These are phyloP conservation scores for Begonia loranthoides DNA, from an alignment of 306 rosid species.

Conservation along the genomic window DNA sequence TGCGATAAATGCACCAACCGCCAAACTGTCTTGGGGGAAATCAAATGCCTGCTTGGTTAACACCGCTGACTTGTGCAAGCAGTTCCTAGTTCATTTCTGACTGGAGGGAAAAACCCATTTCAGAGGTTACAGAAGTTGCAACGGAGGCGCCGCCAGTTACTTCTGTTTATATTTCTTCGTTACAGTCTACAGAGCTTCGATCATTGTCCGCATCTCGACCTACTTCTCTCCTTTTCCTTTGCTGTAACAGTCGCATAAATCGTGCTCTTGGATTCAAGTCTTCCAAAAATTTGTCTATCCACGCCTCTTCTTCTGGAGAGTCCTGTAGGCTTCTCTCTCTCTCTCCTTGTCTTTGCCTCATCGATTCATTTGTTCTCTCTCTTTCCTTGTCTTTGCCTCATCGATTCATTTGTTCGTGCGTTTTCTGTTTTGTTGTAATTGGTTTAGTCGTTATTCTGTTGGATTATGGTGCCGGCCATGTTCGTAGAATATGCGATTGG, in stretches of 20 bases:
- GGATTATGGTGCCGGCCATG: slow-evolving; percentile 93
- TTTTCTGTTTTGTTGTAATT: neutral
- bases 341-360: neutral
- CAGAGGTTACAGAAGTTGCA: neutral
- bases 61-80: too few relatives aligned
- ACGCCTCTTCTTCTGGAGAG: slow-evolving; percentile 48
- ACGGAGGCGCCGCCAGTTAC: slow-evolving; percentile 71
- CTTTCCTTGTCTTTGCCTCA: too few relatives aligned
- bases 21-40: too few relatives aligned
- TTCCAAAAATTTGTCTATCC: slow-evolving; percentile 40
- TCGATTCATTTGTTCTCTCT: neutral
- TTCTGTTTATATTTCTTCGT: slow-evolving; percentile 12
- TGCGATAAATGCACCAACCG: too few relatives aligned
- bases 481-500: slow-evolving; percentile 83
- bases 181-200: slow-evolving; percentile 9
- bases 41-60: too few relatives aligned
- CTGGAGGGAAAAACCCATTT: too few relatives aligned
- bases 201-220: slow-evolving; percentile 21
- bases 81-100: too few relatives aligned
- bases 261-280: slow-evolving; percentile 14
- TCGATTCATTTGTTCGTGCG: too few relatives aligned
- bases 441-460: slow-evolving; percentile 70
- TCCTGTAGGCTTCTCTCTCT: slow-evolving; percentile 36
- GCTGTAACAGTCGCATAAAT: slow-evolving; percentile 10
- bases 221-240: slow-evolving; percentile 33